Percentiles rank a stretch among this genome's conserved stretches.
phyloP scores from a whole-genome alignment of 768 basidiomycete species.

The Tricholoma flavovirens region DNA sequence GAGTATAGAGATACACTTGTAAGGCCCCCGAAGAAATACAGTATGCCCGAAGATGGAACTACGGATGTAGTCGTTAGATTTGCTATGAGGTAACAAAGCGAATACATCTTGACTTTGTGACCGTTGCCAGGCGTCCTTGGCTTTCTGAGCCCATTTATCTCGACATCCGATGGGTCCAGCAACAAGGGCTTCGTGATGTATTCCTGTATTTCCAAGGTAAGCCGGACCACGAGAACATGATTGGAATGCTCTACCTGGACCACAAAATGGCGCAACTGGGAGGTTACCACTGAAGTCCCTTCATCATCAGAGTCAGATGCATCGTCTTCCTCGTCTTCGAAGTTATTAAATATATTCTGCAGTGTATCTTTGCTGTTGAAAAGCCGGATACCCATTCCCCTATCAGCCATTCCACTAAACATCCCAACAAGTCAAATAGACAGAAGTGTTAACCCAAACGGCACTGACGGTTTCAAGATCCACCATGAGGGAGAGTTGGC shows the following conservation, averaged over 20 bases:
- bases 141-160: slow-evolving; percentile 19
- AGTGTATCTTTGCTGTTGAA: slow-evolving; percentile 76
- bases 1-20: slow-evolving; percentile 73
- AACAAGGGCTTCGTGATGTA: slow-evolving; percentile 78
- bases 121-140: slow-evolving; percentile 30
- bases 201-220: slow-evolving; percentile 51
- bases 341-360: slow-evolving; percentile 70
- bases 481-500: slow-evolving; percentile 63
- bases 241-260: slow-evolving; percentile 61
- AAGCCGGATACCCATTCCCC: slow-evolving; percentile 90
- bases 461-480: slow-evolving; percentile 81
- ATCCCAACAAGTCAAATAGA: slow-evolving; percentile 4
- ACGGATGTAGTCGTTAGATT: slow-evolving; percentile 5
- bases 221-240: neutral
- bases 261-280: slow-evolving; percentile 92
- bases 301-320: slow-evolving; percentile 37
- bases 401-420: slow-evolving; percentile 81
- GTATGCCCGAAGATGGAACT: slow-evolving; percentile 96
- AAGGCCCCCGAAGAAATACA: slow-evolving; percentile 74
- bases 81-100: neutral
- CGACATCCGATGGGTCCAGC: slow-evolving; percentile 56
- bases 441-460: neutral
- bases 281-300: slow-evolving; percentile 62
- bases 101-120: slow-evolving; percentile 46
- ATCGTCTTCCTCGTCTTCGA: slow-evolving; percentile 57